A percentile compares a stretch with the other conserved stretches of the same genome.
phyloP scores from a whole-genome alignment of 371 early-diverging fungal genomes.

The Smittium culicis region DNA sequence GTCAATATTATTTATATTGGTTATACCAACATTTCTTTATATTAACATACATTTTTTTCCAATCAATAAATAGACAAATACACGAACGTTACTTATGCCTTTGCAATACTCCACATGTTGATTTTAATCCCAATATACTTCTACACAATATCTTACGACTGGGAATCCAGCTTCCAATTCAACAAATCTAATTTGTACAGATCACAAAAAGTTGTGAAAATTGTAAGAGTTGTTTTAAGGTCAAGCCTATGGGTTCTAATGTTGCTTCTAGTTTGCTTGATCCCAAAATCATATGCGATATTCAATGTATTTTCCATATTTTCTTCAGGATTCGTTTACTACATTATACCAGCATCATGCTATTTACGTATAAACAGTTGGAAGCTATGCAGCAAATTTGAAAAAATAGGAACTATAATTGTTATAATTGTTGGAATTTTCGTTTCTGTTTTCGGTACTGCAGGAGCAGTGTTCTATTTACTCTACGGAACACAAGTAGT shows the following conservation, averaged over 20 bases:
- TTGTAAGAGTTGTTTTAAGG: neutral
- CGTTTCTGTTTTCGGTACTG: conserved; percentile 3
- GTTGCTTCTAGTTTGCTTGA: neutral
- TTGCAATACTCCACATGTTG: neutral
- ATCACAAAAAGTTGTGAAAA: neutral
- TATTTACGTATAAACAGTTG: conserved; percentile 6
- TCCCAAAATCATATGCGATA: conserved; percentile 1
- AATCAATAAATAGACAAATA: neutral
- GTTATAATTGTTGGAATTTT: conserved; percentile 7
- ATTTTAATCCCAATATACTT: conserved; percentile 10
- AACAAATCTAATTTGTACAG: neutral
- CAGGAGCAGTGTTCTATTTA: neutral
- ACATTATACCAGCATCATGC: conserved; percentile 10
- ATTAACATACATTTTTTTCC: neutral
- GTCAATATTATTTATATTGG: neutral
- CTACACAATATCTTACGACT: conserved; percentile 9
- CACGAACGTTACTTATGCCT: neutral
- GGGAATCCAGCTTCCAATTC: conserved; percentile 7
- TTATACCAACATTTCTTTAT: neutral
- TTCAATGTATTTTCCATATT: conserved; percentile 7
- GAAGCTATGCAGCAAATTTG: conserved; percentile 8
- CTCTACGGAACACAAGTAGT: neutral
- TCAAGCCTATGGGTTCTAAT: conserved; percentile 1
- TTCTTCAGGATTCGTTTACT: conserved; percentile 1
- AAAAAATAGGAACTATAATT: conserved; percentile 6